Conservation (phyloP, 108 stramenopile genomes). For the Mayamaea pseudoterrestris region DNA sequence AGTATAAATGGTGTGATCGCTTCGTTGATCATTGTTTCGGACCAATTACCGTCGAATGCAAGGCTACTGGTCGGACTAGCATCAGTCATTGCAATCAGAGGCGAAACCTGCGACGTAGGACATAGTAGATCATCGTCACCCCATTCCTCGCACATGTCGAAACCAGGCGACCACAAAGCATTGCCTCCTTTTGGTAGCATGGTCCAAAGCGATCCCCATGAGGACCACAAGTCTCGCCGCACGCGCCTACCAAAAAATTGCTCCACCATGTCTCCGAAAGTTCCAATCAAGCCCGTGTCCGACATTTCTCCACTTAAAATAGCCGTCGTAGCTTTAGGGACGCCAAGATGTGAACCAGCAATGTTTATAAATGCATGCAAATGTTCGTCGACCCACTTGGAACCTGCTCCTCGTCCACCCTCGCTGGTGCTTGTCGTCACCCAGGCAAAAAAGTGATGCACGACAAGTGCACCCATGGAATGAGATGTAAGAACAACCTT, state of each 20-base stretch:
- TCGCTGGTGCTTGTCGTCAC: constrained; percentile 30
- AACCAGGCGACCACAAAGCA: constrained; percentile 59
- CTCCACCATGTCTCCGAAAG: constrained; percentile 50
- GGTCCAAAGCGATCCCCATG: constrained; percentile 66
- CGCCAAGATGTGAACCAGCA: constrained; percentile 83
- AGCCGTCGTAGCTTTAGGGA: constrained; percentile 63
- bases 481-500: constrained; percentile 75
- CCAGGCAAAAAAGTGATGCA: constrained; percentile 81
- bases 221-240: constrained; percentile 50
- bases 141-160: constrained; percentile 19
- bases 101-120: not conserved
- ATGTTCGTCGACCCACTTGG: constrained; percentile 67
- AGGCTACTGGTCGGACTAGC: too few species aligned
- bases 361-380: constrained; percentile 75
- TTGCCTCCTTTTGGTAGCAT: constrained; percentile 85
- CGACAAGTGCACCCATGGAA: constrained; percentile 60
- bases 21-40: not conserved
- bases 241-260: constrained; percentile 49
- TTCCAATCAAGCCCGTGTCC: constrained; percentile 59
- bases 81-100: not conserved
- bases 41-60: too few species aligned
- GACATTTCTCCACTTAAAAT: constrained; percentile 80
- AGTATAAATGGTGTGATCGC: constrained; percentile 5
- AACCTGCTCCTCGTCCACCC: constrained; percentile 68
- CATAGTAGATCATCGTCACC: constrained; percentile 4